A percentile compares a stretch with the other conserved stretches of the same genome.
Evolutionary conservation across 2,329 filamentous ascomycete species (phyloP).

Genomic region (Leptographium wingfieldii): DNA sequence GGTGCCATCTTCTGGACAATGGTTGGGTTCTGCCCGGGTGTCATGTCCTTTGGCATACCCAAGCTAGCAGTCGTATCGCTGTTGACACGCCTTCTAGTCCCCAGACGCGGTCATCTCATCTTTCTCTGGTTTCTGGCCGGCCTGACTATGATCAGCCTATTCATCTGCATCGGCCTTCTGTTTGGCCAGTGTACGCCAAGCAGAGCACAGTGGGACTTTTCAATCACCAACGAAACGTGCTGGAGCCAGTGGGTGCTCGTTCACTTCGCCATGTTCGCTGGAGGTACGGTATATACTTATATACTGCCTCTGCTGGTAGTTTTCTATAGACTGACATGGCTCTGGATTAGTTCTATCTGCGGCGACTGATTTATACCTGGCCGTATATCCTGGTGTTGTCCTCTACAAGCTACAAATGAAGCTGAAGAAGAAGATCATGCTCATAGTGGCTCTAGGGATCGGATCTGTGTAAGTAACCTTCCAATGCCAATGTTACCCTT

Average conservation of each 20-base stretch:
- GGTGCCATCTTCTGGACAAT: constrained; percentile 23
- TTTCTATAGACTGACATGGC: not conserved
- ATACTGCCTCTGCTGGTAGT: not conserved
- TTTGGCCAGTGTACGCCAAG: not conserved
- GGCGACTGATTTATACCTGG: constrained; percentile 27
- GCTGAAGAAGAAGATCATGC: constrained; percentile 25
- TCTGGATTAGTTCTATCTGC: constrained; percentile 19
- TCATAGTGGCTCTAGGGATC: constrained; percentile 25
- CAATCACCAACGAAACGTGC: constrained; percentile 20
- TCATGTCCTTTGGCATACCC: constrained; percentile 26
- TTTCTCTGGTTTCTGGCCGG: constrained; percentile 25
- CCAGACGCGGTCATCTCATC: constrained; percentile 18
- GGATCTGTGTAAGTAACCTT: constrained; percentile 21
- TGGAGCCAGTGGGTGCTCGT: constrained; percentile 23
- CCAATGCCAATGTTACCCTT: not conserved
- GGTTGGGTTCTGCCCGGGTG: constrained; percentile 23
- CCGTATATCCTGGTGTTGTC: constrained; percentile 26
- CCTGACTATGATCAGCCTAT: constrained; percentile 18
- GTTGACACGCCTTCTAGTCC: constrained; percentile 25
- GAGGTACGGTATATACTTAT: constrained; percentile 17
- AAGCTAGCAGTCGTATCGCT: constrained; percentile 29
- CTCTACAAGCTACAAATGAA: constrained; percentile 24
- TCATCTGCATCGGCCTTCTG: not conserved
- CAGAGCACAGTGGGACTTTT: constrained; percentile 24
- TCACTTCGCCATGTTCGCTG: constrained; percentile 26